Percentiles rank a stretch among this genome's conserved stretches.
Evolutionary conservation across 768 basidiomycete genomes (phyloP).

Genomic region (Auriscalpium vulgare): DNA sequence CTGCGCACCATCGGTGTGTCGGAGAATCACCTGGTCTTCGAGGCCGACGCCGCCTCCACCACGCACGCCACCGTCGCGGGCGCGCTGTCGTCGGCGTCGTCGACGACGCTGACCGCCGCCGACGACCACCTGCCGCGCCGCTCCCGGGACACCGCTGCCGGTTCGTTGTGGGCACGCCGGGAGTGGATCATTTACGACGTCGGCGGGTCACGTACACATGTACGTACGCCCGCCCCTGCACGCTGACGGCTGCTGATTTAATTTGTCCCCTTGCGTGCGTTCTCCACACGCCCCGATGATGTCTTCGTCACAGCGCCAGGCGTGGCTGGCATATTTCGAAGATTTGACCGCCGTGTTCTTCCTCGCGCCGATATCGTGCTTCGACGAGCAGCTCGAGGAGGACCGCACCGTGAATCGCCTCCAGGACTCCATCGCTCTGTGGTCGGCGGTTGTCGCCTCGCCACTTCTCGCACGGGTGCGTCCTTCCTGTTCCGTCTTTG

Average conservation of each 20-base stretch:
- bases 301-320: slow-evolving; percentile 35
- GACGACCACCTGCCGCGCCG: neutral
- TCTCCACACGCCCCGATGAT: neutral
- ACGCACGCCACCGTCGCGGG: slow-evolving; percentile 22
- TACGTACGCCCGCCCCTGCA: neutral
- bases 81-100: neutral
- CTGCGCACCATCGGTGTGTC: slow-evolving; percentile 68
- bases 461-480: slow-evolving; percentile 50
- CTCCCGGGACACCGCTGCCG: neutral
- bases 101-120: too few species aligned
- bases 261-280: neutral
- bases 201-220: slow-evolving; percentile 27
- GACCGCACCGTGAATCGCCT: slow-evolving; percentile 59
- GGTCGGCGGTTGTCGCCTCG: slow-evolving; percentile 63
- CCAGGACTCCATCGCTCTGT: slow-evolving; percentile 67
- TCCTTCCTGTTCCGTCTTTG: too few species aligned
- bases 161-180: slow-evolving; percentile 24
- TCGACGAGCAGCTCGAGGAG: slow-evolving; percentile 69
- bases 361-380: slow-evolving; percentile 61
- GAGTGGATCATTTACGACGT: slow-evolving; percentile 69
- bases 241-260: too few species aligned
- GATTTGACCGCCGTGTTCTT: slow-evolving; percentile 77
- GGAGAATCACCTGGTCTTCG: slow-evolving; percentile 56
- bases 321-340: slow-evolving; percentile 75
- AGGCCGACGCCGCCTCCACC: slow-evolving; percentile 24